phyloP scores from a whole-genome alignment of 345 rosid genomes.

The Gossypium longicalyx region DNA sequence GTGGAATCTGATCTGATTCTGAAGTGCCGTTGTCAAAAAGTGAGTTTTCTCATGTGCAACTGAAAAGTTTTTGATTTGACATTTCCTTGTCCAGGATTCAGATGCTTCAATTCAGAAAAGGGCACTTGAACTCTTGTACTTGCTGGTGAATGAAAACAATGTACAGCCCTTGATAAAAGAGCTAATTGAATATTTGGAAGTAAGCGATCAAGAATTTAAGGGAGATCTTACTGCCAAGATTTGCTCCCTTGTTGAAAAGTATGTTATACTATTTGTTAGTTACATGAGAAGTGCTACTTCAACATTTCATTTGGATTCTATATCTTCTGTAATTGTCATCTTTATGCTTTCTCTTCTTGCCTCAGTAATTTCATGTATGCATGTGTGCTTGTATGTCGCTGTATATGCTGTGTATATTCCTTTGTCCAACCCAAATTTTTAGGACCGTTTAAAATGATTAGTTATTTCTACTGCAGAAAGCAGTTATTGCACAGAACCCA shows the following conservation, averaged over 20 bases:
- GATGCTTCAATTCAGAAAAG: conserved; percentile 98
- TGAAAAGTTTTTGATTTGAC: conserved; percentile 22
- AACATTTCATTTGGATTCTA: conserved; percentile 1
- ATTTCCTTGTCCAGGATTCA: conserved; percentile 62
- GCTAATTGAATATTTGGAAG: conserved; percentile 91
- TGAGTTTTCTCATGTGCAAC: not conserved
- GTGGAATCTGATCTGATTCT: not conserved
- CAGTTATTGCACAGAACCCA: not conserved
- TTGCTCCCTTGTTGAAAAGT: conserved; percentile 95
- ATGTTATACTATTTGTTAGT: conserved; percentile 34
- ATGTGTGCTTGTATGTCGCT: not conserved
- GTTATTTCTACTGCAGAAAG: not conserved
- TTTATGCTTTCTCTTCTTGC: not conserved
- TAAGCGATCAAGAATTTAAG: conserved; percentile 94
- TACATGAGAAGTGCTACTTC: not conserved
- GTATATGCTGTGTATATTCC: not conserved
- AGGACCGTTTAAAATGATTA: not conserved
- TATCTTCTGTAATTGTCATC: not conserved
- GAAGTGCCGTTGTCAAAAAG: conserved; percentile 6
- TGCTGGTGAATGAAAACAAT: conserved; percentile 83
- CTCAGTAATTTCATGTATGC: not conserved
- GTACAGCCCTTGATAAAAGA: conserved; percentile 87
- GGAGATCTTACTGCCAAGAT: conserved; percentile 97
- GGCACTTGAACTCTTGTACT: conserved; percentile 86
- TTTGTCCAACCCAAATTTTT: not conserved